Base-by-base conservation (phyloP, 2,329 filamentous ascomycete species). In the Xylaria sp. region DNA sequence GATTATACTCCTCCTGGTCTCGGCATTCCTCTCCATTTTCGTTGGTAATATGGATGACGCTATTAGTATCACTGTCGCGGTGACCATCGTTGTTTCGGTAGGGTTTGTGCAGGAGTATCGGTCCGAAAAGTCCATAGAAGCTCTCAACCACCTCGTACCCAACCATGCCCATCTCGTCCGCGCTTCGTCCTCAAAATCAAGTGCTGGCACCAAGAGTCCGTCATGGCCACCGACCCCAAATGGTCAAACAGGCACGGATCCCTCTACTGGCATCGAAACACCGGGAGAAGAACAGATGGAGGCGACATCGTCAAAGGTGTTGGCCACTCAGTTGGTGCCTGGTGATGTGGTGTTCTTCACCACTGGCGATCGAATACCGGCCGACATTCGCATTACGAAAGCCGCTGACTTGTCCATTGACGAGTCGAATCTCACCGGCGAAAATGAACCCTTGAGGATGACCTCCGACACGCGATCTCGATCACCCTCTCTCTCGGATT, bases 41-140 rank as follows among this genome's bases (percentile, higher is more conserved):
- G 88, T 99, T 74, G 92, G 92, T 55, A 99, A 99, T 71, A 86
- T 88, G 71, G 93, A 97, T 69, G 95, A 99, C 76, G 93, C 93
- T 4, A 78, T 99, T 68, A 97, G 93, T 74, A 99, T 99, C 70
- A 90, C 93, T 0, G 87, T 96, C 37, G 94, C 94, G 1, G 94
- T 99, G 19, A 96, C 92, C 30, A 99, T 99, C 67, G 94, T 99
- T 4, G 92, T 99, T 23, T 89, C 89, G 0, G 94, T 99, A 48
- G 94, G 93, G 1, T 99, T 99, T 68, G 86, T 97, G 55, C 94
- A 99, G 73, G 94, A 99, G 76, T 99, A 99, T 74, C 83, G 94
- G 60, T 97, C 94, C 6, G 94, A 99, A 73, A 95, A 99, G 75
- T 97, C 93, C 2, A 86, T 99, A 66, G 94, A 99, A 75, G 94